These are phyloP conservation scores for Xylaria sp. DNA, from an alignment of 2,329 filamentous ascomycete species.

Conservation along the genomic window DNA sequence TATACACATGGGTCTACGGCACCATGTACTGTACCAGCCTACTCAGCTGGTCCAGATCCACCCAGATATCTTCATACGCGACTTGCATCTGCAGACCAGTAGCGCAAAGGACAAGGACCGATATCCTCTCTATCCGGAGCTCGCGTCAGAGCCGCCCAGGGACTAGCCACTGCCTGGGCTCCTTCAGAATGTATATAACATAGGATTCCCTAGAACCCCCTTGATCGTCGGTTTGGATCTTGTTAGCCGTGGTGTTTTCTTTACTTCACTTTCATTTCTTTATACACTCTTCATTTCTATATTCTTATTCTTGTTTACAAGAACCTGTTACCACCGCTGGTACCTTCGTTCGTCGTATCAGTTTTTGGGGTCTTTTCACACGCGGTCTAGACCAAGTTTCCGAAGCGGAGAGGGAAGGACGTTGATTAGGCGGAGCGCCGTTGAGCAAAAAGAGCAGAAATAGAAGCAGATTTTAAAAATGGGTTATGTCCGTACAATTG, in stretches of 20 bases:
- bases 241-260: constrained; percentile 34
- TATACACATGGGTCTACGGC: background rate
- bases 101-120: constrained; percentile 15
- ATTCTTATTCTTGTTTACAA: constrained; percentile 27
- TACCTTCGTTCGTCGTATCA: constrained; percentile 34
- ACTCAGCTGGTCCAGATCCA: constrained; percentile 36
- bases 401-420: constrained; percentile 17
- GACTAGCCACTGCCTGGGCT: constrained; percentile 1
- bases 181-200: constrained; percentile 30
- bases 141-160: constrained; percentile 24
- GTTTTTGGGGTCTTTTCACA: background rate
- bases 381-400: constrained; percentile 9
- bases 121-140: constrained; percentile 24
- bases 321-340: constrained; percentile 19
- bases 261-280: constrained; percentile 37
- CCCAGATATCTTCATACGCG: constrained; percentile 33
- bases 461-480: constrained; percentile 22
- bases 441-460: constrained; percentile 8
- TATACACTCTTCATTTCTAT: constrained; percentile 28
- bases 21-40: background rate
- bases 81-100: constrained; percentile 30
- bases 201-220: constrained; percentile 24
- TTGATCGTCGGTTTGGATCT: constrained; percentile 28
- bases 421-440: background rate
- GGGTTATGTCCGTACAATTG: constrained; percentile 33